phyloP scores from a whole-genome alignment of 768 basidiomycete genomes.

The Trametes cingulata region DNA sequence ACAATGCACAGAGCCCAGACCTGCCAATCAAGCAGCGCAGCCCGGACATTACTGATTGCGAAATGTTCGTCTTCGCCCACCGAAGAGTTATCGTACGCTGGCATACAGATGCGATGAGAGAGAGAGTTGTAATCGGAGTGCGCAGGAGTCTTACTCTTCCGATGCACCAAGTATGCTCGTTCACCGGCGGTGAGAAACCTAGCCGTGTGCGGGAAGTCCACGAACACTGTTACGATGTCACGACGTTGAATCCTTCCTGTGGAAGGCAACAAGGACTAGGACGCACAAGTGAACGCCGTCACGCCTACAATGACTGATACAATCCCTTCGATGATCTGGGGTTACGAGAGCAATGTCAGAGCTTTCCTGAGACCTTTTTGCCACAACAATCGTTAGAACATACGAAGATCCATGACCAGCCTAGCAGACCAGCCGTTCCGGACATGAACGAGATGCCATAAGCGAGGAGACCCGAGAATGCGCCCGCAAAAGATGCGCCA shows the following conservation, averaged over 20 bases:
- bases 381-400: background rate
- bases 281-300: constrained; percentile 29
- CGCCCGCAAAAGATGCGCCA: constrained; percentile 26
- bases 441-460: constrained; percentile 37
- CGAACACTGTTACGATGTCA: constrained; percentile 43
- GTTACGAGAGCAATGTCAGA: background rate
- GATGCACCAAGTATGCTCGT: constrained; percentile 42
- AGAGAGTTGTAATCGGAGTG: too few species aligned
- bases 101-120: background rate
- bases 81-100: constrained; percentile 48
- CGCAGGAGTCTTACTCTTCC: background rate
- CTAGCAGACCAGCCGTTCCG: constrained; percentile 24
- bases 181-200: constrained; percentile 62
- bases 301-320: constrained; percentile 56
- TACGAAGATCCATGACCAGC: constrained; percentile 36
- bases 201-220: constrained; percentile 62
- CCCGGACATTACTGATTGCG: constrained; percentile 50
- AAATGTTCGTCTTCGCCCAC: constrained; percentile 65
- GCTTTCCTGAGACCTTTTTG: background rate
- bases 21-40: constrained; percentile 59
- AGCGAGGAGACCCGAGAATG: constrained; percentile 33
- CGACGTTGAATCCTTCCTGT: too few species aligned
- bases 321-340: constrained; percentile 63
- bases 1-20: constrained; percentile 45
- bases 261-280: too few species aligned